Percentiles rank a stretch among this genome's conserved stretches.
Evolutionary conservation across 805 yeast species (phyloP).

Genomic region (Candida khao-thaluensis): DNA sequence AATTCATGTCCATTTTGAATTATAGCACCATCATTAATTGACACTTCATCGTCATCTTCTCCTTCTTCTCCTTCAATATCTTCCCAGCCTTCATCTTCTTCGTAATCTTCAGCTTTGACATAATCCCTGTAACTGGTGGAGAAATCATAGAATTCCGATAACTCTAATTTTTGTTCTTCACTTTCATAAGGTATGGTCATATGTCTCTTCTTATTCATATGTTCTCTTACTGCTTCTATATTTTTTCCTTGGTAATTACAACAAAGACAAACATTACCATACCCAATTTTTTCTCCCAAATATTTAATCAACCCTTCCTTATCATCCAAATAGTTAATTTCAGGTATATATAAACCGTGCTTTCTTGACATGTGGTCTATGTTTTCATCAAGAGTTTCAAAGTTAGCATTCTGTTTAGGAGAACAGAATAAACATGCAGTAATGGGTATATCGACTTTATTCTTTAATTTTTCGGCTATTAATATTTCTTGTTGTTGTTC

Average conservation of each 20-base stretch:
- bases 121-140: conserved; percentile 53
- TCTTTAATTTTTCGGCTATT: conserved; percentile 44
- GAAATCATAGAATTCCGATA: conserved; percentile 84
- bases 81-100: conserved; percentile 39
- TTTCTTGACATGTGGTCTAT: conserved; percentile 70
- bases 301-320: conserved; percentile 70
- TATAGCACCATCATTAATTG: conserved; percentile 27
- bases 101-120: conserved; percentile 15
- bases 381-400: conserved; percentile 41
- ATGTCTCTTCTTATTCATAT: conserved; percentile 82
- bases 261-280: conserved; percentile 78
- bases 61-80: conserved; percentile 34
- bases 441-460: conserved; percentile 47
- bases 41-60: conserved; percentile 29
- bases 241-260: conserved; percentile 85
- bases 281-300: conserved; percentile 75
- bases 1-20: conserved; percentile 39
- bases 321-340: conserved; percentile 65
- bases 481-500: conserved; percentile 41
- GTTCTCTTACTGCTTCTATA: conserved; percentile 85
- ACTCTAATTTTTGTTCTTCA: conserved; percentile 70
- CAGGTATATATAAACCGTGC: conserved; percentile 91
- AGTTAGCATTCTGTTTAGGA: conserved; percentile 30
- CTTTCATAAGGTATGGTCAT: conserved; percentile 86
- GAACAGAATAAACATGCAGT: conserved; percentile 53